A percentile compares a stretch with the other conserved stretches of the same genome.
Conservation (phyloP, 352 stramenopile species). For the Globisporangium paroecandrum region DNA sequence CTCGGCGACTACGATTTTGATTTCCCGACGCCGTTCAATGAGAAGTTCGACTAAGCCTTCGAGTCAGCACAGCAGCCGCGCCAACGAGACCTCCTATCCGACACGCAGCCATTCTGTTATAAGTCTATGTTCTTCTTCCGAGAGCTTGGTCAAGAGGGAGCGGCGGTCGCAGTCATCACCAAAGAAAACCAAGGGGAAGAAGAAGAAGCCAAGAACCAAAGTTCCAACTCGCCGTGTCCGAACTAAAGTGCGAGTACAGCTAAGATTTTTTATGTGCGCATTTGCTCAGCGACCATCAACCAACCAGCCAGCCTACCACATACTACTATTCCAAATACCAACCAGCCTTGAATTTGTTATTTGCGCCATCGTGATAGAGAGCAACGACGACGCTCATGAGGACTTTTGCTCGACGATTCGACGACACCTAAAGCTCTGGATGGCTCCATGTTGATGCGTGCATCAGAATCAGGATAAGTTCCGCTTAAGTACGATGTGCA, state of each 20-base stretch:
- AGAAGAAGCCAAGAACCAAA: not conserved
- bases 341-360: not conserved
- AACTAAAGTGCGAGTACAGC: slow-evolving; percentile 4
- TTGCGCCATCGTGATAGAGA: not conserved
- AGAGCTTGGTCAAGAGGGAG: not conserved
- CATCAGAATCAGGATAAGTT: not conserved
- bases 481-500: not conserved
- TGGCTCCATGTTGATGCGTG: not conserved
- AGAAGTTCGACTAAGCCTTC: slow-evolving; percentile 48
- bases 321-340: not conserved
- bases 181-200: not conserved
- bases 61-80: not conserved
- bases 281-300: not conserved
- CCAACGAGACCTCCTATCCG: not conserved
- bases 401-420: too few species aligned
- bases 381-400: not conserved
- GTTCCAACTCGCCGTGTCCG: not conserved
- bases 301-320: not conserved
- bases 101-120: not conserved
- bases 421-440: too few species aligned
- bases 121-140: not conserved
- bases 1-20: slow-evolving; percentile 41
- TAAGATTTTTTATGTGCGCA: not conserved
- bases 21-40: slow-evolving; percentile 53
- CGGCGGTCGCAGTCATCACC: not conserved